Evolutionary conservation across 169 alveolate species (phyloP).

Genomic region (Plasmodium fragile): DNA sequence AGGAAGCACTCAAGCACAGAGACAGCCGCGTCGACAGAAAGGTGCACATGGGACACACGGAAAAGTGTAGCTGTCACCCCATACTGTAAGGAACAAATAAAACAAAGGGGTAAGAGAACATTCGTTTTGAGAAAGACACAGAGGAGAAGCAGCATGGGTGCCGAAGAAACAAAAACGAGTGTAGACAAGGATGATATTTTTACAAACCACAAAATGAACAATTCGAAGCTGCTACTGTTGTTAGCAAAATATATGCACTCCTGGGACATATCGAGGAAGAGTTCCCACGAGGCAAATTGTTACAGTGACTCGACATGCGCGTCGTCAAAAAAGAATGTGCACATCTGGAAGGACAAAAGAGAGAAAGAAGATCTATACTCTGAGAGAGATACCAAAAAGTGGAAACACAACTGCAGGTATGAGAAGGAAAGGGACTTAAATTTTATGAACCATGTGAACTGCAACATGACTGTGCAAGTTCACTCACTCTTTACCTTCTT

Average conservation of each 20-base stretch:
- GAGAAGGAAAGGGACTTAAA: background rate
- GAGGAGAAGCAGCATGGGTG: background rate
- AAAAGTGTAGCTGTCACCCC: slow-evolving; percentile 12
- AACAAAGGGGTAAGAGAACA: background rate
- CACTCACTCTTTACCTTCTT: slow-evolving; percentile 55
- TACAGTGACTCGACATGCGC: slow-evolving; percentile 3
- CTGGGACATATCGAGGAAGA: background rate
- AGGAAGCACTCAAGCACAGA: background rate
- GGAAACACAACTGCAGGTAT: background rate
- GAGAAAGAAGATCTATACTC: background rate
- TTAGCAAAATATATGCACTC: background rate
- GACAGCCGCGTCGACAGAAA: background rate
- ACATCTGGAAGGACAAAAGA: background rate
- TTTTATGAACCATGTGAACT: slow-evolving; percentile 11
- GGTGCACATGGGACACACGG: background rate
- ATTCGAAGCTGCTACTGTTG: background rate
- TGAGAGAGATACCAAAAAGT: background rate
- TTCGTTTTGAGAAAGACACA: slow-evolving; percentile 5
- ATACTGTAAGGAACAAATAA: slow-evolving; percentile 13
- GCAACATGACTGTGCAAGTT: slow-evolving; percentile 12
- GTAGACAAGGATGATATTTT: background rate
- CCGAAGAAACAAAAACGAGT: background rate
- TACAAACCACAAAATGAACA: background rate
- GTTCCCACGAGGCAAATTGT: background rate
- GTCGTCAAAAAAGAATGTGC: background rate